A percentile compares a stretch with the other conserved stretches of the same genome.
These are phyloP conservation scores for Hypoxylon rubiginosum DNA, from an alignment of 2,329 filamentous ascomycete genomes.

Conservation along the genomic window DNA sequence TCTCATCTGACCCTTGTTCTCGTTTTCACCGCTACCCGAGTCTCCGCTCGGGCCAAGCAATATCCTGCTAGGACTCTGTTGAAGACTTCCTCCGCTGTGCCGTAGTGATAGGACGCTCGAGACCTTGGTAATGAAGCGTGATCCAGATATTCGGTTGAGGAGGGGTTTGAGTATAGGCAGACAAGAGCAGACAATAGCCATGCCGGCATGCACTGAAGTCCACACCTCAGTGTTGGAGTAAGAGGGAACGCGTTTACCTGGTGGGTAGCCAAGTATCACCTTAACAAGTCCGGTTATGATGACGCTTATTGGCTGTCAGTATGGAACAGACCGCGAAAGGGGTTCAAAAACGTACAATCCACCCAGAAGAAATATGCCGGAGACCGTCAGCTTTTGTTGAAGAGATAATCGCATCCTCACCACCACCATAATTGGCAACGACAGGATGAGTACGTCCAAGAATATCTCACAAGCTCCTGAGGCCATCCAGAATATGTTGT, in stretches of 20 bases:
- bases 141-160: slow-evolving; percentile 20
- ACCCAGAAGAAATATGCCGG: slow-evolving; percentile 35
- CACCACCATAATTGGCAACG: slow-evolving; percentile 38
- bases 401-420: slow-evolving; percentile 26
- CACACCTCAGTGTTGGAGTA: slow-evolving; percentile 32
- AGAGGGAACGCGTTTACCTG: slow-evolving; percentile 21
- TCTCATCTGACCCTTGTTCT: background rate
- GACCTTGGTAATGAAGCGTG: slow-evolving; percentile 14
- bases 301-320: slow-evolving; percentile 16
- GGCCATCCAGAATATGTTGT: slow-evolving; percentile 40
- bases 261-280: slow-evolving; percentile 22
- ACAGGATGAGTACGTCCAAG: slow-evolving; percentile 39
- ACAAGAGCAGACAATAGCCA: slow-evolving; percentile 38
- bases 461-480: slow-evolving; percentile 34
- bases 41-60: background rate
- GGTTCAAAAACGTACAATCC: slow-evolving; percentile 32
- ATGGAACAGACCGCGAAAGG: background rate
- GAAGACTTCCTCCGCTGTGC: too few relatives aligned
- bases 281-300: slow-evolving; percentile 35
- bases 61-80: background rate
- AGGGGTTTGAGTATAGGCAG: slow-evolving; percentile 37
- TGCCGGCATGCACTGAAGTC: slow-evolving; percentile 32
- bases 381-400: slow-evolving; percentile 31
- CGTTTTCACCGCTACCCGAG: background rate
- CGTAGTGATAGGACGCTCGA: slow-evolving; percentile 7